Conservation (phyloP, 371 early-diverging fungal species). For the Mortierella sp. region DNA sequence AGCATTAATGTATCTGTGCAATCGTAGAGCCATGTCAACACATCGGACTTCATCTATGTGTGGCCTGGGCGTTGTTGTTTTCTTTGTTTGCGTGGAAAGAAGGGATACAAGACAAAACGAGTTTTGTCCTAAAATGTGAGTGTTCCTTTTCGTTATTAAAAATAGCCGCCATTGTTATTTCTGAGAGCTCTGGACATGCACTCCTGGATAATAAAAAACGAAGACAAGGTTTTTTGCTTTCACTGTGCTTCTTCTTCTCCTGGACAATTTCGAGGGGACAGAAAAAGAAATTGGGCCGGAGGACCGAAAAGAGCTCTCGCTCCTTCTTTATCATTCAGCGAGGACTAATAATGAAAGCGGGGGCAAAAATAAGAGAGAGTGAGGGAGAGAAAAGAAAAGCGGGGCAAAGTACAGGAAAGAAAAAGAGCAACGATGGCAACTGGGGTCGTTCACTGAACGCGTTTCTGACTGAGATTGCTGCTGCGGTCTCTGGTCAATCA, state of each 20-base stretch:
- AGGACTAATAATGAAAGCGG: neutral
- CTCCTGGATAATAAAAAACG: neutral
- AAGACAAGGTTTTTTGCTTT: neutral
- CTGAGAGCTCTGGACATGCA: neutral
- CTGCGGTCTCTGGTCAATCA: too few species aligned
- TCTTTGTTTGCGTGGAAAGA: neutral
- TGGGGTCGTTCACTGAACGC: too few species aligned
- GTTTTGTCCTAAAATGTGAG: neutral
- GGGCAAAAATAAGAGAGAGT: neutral
- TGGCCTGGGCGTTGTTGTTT: neutral
- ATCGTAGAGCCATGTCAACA: neutral
- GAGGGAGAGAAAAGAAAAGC: neutral
- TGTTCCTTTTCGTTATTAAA: neutral
- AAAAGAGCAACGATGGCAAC: too few species aligned
- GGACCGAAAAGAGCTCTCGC: neutral
- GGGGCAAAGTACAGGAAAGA: neutral
- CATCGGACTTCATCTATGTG: neutral
- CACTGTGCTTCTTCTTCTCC: neutral
- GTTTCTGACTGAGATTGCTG: too few species aligned
- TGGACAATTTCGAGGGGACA: neutral
- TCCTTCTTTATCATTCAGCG: too few species aligned
- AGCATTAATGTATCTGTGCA: neutral
- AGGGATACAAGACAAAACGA: neutral
- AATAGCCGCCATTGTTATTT: neutral
- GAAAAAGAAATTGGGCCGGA: neutral